These are phyloP conservation scores for Cadophora sp. DNA, from an alignment of 2,329 filamentous ascomycete species.

Conservation along the genomic window DNA sequence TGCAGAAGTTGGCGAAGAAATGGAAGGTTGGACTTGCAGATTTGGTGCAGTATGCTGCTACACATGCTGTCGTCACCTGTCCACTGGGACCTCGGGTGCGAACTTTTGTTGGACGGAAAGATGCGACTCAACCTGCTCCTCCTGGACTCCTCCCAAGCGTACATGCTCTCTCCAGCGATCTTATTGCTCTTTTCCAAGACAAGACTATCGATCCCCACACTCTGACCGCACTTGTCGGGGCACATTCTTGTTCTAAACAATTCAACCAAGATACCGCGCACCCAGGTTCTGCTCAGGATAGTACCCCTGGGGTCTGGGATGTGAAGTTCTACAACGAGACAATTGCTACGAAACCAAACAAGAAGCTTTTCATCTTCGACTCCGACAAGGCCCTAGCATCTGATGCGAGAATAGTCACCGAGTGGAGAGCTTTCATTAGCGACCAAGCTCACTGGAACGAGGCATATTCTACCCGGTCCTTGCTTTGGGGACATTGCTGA, in stretches of 20 bases:
- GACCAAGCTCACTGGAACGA: conserved; percentile 51
- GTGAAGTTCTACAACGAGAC: conserved; percentile 54
- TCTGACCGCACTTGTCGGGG: neutral
- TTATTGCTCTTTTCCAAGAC: conserved; percentile 60
- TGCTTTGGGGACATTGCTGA: conserved; percentile 16
- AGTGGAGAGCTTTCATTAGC: conserved; percentile 49
- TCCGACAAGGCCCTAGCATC: conserved; percentile 37
- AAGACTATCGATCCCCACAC: conserved; percentile 49
- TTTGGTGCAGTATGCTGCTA: conserved; percentile 52
- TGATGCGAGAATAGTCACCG: conserved; percentile 40
- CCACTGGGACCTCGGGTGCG: conserved; percentile 58
- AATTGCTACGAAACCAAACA: conserved; percentile 34
- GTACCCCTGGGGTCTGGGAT: conserved; percentile 54
- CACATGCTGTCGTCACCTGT: conserved; percentile 48
- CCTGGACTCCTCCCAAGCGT: conserved; percentile 53
- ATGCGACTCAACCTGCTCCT: conserved; percentile 50
- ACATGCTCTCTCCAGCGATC: conserved; percentile 48
- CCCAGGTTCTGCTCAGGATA: conserved; percentile 43
- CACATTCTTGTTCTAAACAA: conserved; percentile 46
- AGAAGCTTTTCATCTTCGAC: conserved; percentile 45
- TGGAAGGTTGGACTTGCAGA: conserved; percentile 59
- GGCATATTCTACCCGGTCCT: conserved; percentile 41
- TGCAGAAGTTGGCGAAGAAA: conserved; percentile 47
- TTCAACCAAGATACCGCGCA: conserved; percentile 55
- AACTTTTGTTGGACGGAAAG: conserved; percentile 56